A percentile compares a stretch with the other conserved stretches of the same genome.
Conservation (phyloP, 1,284 basidiomycete species). For the Trametes pubescens region DNA sequence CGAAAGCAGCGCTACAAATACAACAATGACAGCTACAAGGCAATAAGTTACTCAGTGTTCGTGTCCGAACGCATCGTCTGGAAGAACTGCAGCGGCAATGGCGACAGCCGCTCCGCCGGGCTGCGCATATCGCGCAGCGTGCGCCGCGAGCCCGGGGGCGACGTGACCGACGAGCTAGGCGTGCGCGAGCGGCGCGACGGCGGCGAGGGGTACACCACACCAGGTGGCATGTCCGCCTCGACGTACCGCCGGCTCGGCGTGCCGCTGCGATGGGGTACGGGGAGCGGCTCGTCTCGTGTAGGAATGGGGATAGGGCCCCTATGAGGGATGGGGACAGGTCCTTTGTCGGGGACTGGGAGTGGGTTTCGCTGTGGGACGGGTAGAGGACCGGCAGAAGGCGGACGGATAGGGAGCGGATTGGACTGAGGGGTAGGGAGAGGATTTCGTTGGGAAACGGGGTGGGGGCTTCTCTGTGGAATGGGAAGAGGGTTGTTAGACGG, state of each 20-base stretch:
- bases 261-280: slow-evolving; percentile 23
- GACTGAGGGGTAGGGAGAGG: slow-evolving; percentile 11
- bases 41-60: slow-evolving; percentile 22
- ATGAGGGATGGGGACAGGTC: slow-evolving; percentile 12
- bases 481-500: slow-evolving; percentile 11
- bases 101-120: slow-evolving; percentile 28
- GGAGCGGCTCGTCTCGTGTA: not conserved
- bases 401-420: slow-evolving; percentile 7
- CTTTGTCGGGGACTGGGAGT: slow-evolving; percentile 9
- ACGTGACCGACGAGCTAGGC: slow-evolving; percentile 4
- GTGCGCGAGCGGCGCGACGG: slow-evolving; percentile 22
- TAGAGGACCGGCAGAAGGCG: slow-evolving; percentile 4
- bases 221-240: slow-evolving; percentile 34
- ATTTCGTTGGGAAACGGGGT: slow-evolving; percentile 1
- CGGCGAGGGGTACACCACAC: slow-evolving; percentile 35
- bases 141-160: slow-evolving; percentile 16
- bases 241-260: slow-evolving; percentile 28
- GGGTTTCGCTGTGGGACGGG: slow-evolving; percentile 16
- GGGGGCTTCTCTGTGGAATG: slow-evolving; percentile 8
- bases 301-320: not conserved
- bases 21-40: slow-evolving; percentile 10
- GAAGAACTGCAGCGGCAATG: slow-evolving; percentile 29
- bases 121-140: slow-evolving; percentile 26
- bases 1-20: slow-evolving; percentile 7
- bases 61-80: slow-evolving; percentile 26